Conservation (phyloP, 345 rosid species). For the Chamaenerion angustifolium region DNA sequence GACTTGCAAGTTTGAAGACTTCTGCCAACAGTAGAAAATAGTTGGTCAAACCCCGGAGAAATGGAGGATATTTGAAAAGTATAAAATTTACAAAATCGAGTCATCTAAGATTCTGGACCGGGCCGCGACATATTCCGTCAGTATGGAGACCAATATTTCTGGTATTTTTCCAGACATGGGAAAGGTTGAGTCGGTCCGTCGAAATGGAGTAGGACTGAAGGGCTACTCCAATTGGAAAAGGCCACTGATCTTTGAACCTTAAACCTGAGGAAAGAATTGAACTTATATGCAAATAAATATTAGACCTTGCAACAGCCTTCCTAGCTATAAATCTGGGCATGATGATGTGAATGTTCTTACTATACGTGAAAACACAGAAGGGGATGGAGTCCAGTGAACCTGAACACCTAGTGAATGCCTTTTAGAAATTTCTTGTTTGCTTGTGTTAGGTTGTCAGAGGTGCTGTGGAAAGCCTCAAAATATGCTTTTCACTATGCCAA, state of each 20-base stretch:
- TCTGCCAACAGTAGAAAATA: too few relatives aligned
- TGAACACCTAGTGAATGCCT: constrained; percentile 37
- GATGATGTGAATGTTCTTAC: constrained; percentile 88
- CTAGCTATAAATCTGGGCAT: constrained; percentile 87
- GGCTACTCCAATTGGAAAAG: constrained; percentile 99
- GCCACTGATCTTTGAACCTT: constrained; percentile 93
- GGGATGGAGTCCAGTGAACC: constrained; percentile 99
- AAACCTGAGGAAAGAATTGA: constrained; percentile 90
- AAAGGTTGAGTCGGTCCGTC: constrained; percentile 87
- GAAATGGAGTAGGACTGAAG: constrained; percentile 80
- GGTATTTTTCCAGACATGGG: constrained; percentile 93
- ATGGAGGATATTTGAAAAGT: too few relatives aligned
- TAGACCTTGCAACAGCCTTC: constrained; percentile 97
- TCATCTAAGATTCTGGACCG: too few relatives aligned
- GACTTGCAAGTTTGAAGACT: too few relatives aligned
- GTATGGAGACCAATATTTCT: too few relatives aligned
- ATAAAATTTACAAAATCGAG: too few relatives aligned
- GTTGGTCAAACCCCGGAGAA: too few relatives aligned
- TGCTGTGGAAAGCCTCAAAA: constrained; percentile 95
- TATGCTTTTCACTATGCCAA: constrained; percentile 97
- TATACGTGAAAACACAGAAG: constrained; percentile 95
- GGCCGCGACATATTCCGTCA: too few relatives aligned
- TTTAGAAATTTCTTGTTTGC: neutral
- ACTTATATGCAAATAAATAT: constrained; percentile 90
- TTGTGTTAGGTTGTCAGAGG: constrained; percentile 84